Evolutionary conservation across 75 land plant genomes (phyloP).

Genomic region (Sequoia sempervirens): DNA sequence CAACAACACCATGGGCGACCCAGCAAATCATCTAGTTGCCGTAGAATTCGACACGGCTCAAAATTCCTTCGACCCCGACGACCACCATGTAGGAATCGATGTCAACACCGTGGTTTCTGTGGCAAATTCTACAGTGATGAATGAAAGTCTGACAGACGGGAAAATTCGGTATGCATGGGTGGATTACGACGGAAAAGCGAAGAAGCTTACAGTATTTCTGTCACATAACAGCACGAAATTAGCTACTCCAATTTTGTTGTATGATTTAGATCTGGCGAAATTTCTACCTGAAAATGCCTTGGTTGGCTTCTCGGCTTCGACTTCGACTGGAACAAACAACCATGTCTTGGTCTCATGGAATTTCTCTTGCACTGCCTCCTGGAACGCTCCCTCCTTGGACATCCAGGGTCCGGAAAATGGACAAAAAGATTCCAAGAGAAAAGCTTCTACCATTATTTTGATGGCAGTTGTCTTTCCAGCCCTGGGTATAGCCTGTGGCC

Average conservation of each 20-base stretch:
- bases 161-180: conserved; percentile 23
- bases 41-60: background rate
- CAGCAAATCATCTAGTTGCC: background rate
- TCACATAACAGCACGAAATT: conserved; percentile 12
- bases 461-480: background rate
- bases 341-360: conserved; percentile 36
- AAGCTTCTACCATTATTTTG: too few species aligned
- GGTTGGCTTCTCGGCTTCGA: conserved; percentile 52
- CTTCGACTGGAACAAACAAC: conserved; percentile 16
- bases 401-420: background rate
- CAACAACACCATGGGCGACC: background rate
- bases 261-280: conserved; percentile 25
- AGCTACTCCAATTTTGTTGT: conserved; percentile 10
- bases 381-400: background rate
- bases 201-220: conserved; percentile 24
- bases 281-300: conserved; percentile 22
- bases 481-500: background rate
- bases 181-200: conserved; percentile 23
- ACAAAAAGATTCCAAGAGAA: background rate
- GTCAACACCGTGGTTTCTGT: conserved; percentile 7
- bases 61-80: background rate
- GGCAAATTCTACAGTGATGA: background rate
- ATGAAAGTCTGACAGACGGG: conserved; percentile 8
- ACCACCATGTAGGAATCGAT: conserved; percentile 2
- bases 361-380: conserved; percentile 16